phyloP scores from a whole-genome alignment of 2,329 filamentous ascomycete genomes.

The Dactylellina haptotyla region DNA sequence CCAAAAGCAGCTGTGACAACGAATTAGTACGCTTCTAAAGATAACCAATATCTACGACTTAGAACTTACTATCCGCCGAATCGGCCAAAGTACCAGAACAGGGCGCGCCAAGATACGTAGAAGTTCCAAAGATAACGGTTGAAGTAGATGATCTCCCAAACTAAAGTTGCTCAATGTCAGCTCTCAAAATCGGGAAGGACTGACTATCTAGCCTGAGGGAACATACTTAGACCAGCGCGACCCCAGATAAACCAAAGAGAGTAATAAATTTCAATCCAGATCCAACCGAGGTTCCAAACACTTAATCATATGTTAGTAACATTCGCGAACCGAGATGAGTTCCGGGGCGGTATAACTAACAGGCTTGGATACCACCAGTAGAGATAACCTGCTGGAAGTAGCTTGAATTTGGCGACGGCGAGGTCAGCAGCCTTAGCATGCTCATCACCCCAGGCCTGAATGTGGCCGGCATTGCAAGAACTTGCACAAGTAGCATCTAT shows the following conservation, averaged over 20 bases:
- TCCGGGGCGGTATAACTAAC: slow-evolving; percentile 1
- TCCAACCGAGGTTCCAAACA: slow-evolving; percentile 52
- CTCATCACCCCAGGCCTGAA: slow-evolving; percentile 49
- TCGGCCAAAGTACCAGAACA: slow-evolving; percentile 50
- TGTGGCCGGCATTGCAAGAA: slow-evolving; percentile 25
- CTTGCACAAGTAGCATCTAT: slow-evolving; percentile 42
- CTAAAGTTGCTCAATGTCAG: no score
- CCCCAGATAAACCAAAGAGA: slow-evolving; percentile 49
- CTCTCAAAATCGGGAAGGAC: neutral
- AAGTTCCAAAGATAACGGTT: slow-evolving; percentile 48
- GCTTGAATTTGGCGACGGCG: slow-evolving; percentile 13
- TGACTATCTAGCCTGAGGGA: neutral
- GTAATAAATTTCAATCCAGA: slow-evolving; percentile 52
- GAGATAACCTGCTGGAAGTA: slow-evolving; percentile 31
- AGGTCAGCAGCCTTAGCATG: slow-evolving; percentile 38
- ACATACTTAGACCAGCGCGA: slow-evolving; percentile 42
- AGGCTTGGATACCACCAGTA: slow-evolving; percentile 53
- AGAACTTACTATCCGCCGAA: slow-evolving; percentile 50
- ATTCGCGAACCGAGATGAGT: neutral
- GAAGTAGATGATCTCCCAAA: slow-evolving; percentile 46
- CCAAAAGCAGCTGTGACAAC: slow-evolving; percentile 35
- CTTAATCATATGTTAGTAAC: slow-evolving; percentile 1
- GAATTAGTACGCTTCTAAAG: neutral
- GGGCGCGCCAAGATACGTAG: slow-evolving; percentile 38
- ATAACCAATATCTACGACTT: neutral